Evolutionary conservation across 148 eudicot species (phyloP).

Genomic region (Camellia granthamiana): DNA sequence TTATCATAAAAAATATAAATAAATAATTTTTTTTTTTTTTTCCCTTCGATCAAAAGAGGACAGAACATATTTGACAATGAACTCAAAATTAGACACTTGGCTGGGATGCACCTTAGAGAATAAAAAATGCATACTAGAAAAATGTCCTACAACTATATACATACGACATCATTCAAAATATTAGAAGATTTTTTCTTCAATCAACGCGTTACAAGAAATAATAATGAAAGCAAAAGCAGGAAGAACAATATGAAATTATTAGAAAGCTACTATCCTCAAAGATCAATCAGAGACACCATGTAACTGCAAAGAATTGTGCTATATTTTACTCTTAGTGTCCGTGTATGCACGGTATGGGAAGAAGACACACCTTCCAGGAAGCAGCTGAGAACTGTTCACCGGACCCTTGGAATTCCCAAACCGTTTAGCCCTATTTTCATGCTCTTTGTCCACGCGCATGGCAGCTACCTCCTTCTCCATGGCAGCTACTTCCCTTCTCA

Average conservation of each 20-base stretch:
- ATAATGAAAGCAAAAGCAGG: background rate
- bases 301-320: background rate
- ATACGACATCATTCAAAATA: background rate
- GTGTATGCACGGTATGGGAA: background rate
- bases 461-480: constrained; percentile 98
- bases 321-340: background rate
- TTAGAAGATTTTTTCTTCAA: too few species aligned
- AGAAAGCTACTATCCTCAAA: too few species aligned
- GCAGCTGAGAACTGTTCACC: constrained; percentile 61
- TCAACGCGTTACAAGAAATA: background rate
- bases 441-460: constrained; percentile 85
- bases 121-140: too few species aligned
- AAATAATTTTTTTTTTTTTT: too few species aligned
- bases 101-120: too few species aligned
- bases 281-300: background rate
- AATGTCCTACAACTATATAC: background rate
- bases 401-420: constrained; percentile 60
- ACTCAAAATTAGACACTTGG: background rate
- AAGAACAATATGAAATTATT: too few species aligned
- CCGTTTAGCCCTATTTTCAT: constrained; percentile 70
- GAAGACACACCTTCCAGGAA: constrained; percentile 71
- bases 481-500: constrained; percentile 96
- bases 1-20: background rate
- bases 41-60: background rate
- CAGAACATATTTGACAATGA: background rate